Conservation (phyloP, 352 stramenopile genomes). For the Globisporangium cylindrosporum region DNA sequence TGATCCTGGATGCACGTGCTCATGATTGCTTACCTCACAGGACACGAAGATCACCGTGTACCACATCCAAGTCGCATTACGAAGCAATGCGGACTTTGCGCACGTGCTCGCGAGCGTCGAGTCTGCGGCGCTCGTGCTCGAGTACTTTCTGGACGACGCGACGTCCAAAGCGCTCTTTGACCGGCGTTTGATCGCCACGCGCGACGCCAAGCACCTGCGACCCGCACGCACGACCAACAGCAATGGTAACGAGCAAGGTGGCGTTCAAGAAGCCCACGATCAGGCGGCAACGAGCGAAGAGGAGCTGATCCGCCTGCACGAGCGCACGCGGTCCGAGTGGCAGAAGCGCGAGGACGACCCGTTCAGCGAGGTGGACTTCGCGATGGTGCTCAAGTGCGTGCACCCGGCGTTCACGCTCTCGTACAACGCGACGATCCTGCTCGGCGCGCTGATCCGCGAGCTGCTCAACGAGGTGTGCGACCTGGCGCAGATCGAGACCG, state of each 20-base stretch:
- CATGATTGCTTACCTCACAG: conserved; percentile 4
- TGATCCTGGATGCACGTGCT: background rate
- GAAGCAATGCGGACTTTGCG: conserved; percentile 37
- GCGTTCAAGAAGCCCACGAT: background rate
- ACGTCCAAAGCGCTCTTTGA: conserved; percentile 43
- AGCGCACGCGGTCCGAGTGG: conserved; percentile 49
- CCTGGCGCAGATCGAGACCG: conserved; percentile 32
- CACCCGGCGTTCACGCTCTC: conserved; percentile 59
- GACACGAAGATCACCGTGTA: conserved; percentile 54
- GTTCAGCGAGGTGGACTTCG: conserved; percentile 60
- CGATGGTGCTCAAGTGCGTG: conserved; percentile 55
- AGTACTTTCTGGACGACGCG: conserved; percentile 53
- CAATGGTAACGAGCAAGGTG: background rate
- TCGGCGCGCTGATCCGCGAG: conserved; percentile 50
- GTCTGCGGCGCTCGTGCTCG: conserved; percentile 32
- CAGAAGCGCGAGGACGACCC: conserved; percentile 56
- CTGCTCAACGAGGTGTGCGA: conserved; percentile 51
- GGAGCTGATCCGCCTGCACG: conserved; percentile 39
- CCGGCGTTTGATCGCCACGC: conserved; percentile 35
- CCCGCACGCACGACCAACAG: background rate
- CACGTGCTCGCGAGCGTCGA: conserved; percentile 34
- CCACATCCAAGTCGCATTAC: conserved; percentile 52
- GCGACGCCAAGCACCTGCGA: conserved; percentile 44
- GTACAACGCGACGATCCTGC: conserved; percentile 47
- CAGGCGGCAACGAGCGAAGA: conserved; percentile 22